These are phyloP conservation scores for Eustoma russellianum DNA, from an alignment of 257 asterid genomes.

Conservation along the genomic window DNA sequence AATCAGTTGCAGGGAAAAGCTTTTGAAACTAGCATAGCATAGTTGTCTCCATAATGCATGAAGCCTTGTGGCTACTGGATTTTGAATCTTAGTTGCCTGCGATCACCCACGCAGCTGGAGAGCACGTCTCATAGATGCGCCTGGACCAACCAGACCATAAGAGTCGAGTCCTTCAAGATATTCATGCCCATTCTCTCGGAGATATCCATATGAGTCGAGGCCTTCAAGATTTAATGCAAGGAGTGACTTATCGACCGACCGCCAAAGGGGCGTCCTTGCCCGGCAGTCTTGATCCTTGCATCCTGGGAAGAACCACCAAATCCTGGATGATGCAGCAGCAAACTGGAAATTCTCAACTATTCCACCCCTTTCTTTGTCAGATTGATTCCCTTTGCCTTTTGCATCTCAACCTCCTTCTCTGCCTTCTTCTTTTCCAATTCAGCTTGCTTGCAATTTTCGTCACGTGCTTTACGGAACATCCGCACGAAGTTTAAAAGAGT, in stretches of 20 bases:
- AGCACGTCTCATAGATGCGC: slow-evolving; percentile 14
- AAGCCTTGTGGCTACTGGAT: slow-evolving; percentile 8
- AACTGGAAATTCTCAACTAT: slow-evolving; percentile 25
- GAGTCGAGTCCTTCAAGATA: slow-evolving; percentile 9
- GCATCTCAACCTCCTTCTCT: slow-evolving; percentile 82
- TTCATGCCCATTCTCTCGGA: too few relatives aligned
- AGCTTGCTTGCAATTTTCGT: slow-evolving; percentile 88
- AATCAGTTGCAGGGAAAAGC: slow-evolving; percentile 3
- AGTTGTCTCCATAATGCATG: slow-evolving; percentile 7
- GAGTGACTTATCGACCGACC: slow-evolving; percentile 19
- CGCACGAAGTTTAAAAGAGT: slow-evolving; percentile 90
- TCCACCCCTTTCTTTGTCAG: slow-evolving; percentile 41
- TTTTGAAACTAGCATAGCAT: neutral
- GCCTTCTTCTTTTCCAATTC: slow-evolving; percentile 97
- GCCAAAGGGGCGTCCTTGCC: slow-evolving; percentile 10
- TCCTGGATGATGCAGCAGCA: slow-evolving; percentile 13
- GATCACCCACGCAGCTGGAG: slow-evolving; percentile 21
- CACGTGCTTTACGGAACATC: slow-evolving; percentile 83
- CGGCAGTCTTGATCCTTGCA: slow-evolving; percentile 3
- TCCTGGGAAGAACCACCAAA: slow-evolving; percentile 14
- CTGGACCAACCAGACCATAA: slow-evolving; percentile 27
- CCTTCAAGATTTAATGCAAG: slow-evolving; percentile 11
- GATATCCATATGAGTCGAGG: slow-evolving; percentile 18
- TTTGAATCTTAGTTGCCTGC: slow-evolving; percentile 16
- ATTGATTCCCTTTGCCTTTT: slow-evolving; percentile 49